These are phyloP conservation scores for Circinella minor DNA, from an alignment of 371 early-diverging fungal genomes.

Conservation along the genomic window DNA sequence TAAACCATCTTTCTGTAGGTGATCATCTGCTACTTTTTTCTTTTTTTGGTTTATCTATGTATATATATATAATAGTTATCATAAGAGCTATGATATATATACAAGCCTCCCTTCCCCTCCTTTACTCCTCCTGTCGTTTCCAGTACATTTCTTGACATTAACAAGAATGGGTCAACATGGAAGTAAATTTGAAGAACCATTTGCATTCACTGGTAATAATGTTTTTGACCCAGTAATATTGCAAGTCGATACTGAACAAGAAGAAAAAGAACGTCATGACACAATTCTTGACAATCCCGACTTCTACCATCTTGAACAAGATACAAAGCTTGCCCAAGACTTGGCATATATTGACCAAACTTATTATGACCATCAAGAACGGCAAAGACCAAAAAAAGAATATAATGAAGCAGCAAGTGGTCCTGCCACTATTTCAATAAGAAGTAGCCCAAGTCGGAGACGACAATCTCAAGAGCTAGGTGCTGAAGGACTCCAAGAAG, in stretches of 20 bases:
- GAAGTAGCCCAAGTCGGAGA: background rate
- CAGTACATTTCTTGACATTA: too few species aligned
- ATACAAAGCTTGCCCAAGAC: constrained; percentile 26
- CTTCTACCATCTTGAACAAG: background rate
- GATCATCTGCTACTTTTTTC: too few species aligned
- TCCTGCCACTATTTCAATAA: constrained; percentile 8
- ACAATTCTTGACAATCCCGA: constrained; percentile 1
- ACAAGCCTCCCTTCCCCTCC: too few species aligned
- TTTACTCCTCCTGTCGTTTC: too few species aligned
- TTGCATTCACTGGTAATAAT: constrained; percentile 9
- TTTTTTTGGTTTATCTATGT: too few species aligned
- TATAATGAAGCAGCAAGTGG: background rate
- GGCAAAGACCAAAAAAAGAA: background rate
- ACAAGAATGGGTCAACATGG: constrained; percentile 1
- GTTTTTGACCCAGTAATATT: background rate
- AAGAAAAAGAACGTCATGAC: background rate
- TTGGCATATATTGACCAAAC: constrained; percentile 41
- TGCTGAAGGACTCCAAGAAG: background rate
- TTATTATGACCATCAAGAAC: constrained; percentile 24
- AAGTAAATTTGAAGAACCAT: constrained; percentile 2
- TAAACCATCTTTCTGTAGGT: too few species aligned
- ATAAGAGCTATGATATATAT: too few species aligned
- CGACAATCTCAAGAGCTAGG: constrained; percentile 3
- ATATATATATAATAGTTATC: too few species aligned
- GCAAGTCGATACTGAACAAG: background rate